These are phyloP conservation scores for Arthrobotrys conoides DNA, from an alignment of 2,329 filamentous ascomycete species.

Conservation along the genomic window DNA sequence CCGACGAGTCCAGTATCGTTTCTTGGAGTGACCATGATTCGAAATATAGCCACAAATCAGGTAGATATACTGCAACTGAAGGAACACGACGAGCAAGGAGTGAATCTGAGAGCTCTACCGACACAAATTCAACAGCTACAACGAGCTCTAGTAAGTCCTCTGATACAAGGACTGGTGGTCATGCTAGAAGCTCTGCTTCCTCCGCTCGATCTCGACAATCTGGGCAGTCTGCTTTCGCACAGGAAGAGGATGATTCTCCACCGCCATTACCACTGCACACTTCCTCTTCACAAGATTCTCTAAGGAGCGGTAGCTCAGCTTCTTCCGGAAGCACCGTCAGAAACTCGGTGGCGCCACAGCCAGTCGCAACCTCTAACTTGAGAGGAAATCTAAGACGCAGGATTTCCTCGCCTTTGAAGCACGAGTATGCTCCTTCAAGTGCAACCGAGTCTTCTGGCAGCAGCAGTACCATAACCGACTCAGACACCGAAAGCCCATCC, in stretches of 20 bases:
- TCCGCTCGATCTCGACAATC: conserved; percentile 37
- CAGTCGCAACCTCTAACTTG: conserved; percentile 73
- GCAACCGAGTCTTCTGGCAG: conserved; percentile 68
- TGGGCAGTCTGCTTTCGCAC: conserved; percentile 17
- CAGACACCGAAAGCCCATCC: conserved; percentile 65
- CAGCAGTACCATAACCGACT: conserved; percentile 24
- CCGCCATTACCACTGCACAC: conserved; percentile 64
- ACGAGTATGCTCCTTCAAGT: conserved; percentile 92
- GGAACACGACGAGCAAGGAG: conserved; percentile 42
- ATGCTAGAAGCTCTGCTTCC: conserved; percentile 41
- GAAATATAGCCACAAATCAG: conserved; percentile 40
- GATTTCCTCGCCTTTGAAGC: conserved; percentile 92
- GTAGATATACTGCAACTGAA: conserved; percentile 37
- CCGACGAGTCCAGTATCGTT: conserved; percentile 50
- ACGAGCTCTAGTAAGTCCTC: conserved; percentile 46
- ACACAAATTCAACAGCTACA: conserved; percentile 37
- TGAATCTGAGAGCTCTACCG: conserved; percentile 56
- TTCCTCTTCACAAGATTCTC: conserved; percentile 47
- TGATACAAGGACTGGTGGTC: conserved; percentile 34
- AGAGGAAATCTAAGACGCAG: conserved; percentile 41
- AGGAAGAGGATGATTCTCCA: conserved; percentile 60
- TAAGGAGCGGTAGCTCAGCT: conserved; percentile 47
- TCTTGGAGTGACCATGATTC: conserved; percentile 56
- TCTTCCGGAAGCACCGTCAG: conserved; percentile 54
- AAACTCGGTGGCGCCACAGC: conserved; percentile 70